Percentiles rank a stretch among this genome's conserved stretches.
phyloP scores from a whole-genome alignment of 371 early-diverging fungal genomes.

The Chytridiales sp. region DNA sequence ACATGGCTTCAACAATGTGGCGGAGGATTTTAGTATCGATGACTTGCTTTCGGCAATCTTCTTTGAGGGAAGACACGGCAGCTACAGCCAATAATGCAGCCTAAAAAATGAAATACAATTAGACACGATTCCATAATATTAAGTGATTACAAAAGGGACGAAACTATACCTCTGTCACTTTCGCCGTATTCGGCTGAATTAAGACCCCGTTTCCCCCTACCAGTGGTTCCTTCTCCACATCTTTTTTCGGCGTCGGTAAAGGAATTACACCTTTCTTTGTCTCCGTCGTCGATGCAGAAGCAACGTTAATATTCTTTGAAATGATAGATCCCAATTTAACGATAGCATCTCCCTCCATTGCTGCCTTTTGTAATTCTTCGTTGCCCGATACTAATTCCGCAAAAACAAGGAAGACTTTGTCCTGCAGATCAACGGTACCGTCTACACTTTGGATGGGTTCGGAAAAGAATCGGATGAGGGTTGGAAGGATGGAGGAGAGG shows the following conservation, averaged over 20 bases:
- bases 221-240: neutral
- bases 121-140: neutral
- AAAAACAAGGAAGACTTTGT: conserved; percentile 56
- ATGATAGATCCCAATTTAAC: conserved; percentile 44
- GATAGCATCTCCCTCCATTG: conserved; percentile 77
- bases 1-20: conserved; percentile 68
- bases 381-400: conserved; percentile 73
- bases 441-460: conserved; percentile 8
- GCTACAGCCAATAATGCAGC: conserved; percentile 74
- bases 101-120: conserved; percentile 31
- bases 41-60: conserved; percentile 80
- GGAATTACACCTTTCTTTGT: neutral
- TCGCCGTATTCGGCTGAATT: conserved; percentile 15
- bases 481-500: conserved; percentile 62
- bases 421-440: conserved; percentile 10
- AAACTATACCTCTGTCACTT: conserved; percentile 59
- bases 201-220: neutral
- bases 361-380: conserved; percentile 76
- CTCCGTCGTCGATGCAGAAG: neutral
- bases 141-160: neutral
- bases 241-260: neutral
- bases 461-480: conserved; percentile 70
- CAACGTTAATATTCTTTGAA: conserved; percentile 20
- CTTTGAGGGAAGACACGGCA: conserved; percentile 69
- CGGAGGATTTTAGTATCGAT: conserved; percentile 79